phyloP scores from a whole-genome alignment of 345 rosid species.

The Raphanus raphanistrum region DNA sequence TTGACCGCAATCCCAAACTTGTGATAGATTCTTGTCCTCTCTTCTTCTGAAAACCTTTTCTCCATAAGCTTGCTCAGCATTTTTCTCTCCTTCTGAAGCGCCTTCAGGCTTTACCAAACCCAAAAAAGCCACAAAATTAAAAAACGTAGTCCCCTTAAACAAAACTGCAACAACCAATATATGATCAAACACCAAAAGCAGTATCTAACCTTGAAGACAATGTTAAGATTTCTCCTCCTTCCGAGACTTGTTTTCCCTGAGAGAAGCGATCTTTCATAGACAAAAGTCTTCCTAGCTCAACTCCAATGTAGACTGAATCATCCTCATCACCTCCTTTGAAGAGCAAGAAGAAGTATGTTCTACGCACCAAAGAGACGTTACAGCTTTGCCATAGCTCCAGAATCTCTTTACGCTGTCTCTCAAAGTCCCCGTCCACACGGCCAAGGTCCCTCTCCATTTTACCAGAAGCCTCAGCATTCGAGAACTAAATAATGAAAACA shows the following conservation, averaged over 20 bases:
- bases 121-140: background rate
- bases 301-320: conserved; percentile 89
- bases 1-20: conserved; percentile 71
- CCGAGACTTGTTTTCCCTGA: conserved; percentile 51
- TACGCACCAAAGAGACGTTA: conserved; percentile 75
- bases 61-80: conserved; percentile 83
- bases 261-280: conserved; percentile 77
- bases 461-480: background rate
- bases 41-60: conserved; percentile 68
- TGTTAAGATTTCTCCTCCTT: conserved; percentile 57
- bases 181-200: background rate
- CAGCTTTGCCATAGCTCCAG: conserved; percentile 87
- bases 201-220: conserved; percentile 64
- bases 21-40: conserved; percentile 62
- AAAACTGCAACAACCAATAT: conserved; percentile 15
- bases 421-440: conserved; percentile 51
- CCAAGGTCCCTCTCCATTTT: conserved; percentile 52
- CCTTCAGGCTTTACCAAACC: conserved; percentile 54
- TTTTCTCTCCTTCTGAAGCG: conserved; percentile 68
- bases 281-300: conserved; percentile 82
- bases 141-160: background rate
- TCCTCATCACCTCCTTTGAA: conserved; percentile 71
- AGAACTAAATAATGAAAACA: conserved; percentile 8
- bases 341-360: conserved; percentile 90
- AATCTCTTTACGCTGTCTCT: conserved; percentile 61